phyloP scores from a whole-genome alignment of 1,284 basidiomycete species.

The Cryptococcus sp. region DNA sequence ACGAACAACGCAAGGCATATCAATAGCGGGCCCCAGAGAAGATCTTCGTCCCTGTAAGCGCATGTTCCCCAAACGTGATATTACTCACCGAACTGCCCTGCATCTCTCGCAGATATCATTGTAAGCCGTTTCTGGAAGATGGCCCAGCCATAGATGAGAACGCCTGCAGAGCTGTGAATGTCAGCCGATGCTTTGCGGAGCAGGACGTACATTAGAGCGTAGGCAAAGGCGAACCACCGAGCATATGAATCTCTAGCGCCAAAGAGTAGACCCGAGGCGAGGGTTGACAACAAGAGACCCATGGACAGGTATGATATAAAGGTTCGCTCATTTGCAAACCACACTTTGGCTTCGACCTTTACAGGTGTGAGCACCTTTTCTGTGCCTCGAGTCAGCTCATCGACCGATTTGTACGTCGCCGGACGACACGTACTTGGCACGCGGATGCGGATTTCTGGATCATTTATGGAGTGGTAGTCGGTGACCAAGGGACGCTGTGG shows the following conservation, averaged over 20 bases:
- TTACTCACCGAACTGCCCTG: constrained; percentile 81
- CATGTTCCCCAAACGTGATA: not conserved
- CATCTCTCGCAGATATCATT: constrained; percentile 85
- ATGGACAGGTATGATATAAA: constrained; percentile 91
- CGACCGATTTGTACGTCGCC: not conserved
- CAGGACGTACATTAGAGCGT: constrained; percentile 67
- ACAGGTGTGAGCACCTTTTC: constrained; percentile 86
- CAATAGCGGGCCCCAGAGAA: constrained; percentile 74
- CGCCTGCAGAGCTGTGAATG: constrained; percentile 43
- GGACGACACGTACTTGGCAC: constrained; percentile 39
- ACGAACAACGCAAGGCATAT: constrained; percentile 78
- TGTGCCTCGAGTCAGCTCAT: constrained; percentile 19
- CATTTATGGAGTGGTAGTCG: constrained; percentile 51
- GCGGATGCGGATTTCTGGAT: constrained; percentile 41
- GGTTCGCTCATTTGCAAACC: constrained; percentile 98
- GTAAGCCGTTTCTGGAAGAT: constrained; percentile 87
- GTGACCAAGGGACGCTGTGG: constrained; percentile 36
- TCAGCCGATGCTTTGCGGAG: not conserved
- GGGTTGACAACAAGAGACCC: constrained; percentile 78
- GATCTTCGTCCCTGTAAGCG: constrained; percentile 59
- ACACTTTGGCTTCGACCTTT: constrained; percentile 95
- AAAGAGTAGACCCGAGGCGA: constrained; percentile 71
- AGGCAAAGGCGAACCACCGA: constrained; percentile 77
- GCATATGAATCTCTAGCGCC: constrained; percentile 65
- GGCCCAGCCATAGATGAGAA: constrained; percentile 73